phyloP scores from a whole-genome alignment of 2,329 filamentous ascomycete genomes.

The Neurospora sp. region DNA sequence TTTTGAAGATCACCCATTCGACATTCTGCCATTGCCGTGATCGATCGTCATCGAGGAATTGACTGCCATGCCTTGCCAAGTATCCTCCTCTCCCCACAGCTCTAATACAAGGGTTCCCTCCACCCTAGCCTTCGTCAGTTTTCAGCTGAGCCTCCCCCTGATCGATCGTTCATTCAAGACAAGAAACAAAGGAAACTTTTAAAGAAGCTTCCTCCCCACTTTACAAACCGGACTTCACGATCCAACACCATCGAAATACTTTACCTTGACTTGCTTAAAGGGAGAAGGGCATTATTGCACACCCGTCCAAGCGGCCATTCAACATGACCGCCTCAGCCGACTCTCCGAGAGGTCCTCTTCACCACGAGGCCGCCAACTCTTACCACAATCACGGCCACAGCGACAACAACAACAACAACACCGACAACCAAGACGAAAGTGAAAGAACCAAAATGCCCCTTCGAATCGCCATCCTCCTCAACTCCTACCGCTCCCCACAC shows the following conservation, averaged over 20 bases:
- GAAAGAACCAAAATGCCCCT: constrained; percentile 7
- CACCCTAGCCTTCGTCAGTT: not conserved
- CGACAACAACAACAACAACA: not conserved
- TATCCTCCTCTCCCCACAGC: not conserved
- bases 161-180: not conserved
- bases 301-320: not conserved
- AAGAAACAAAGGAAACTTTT: not conserved
- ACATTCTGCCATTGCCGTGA: not conserved
- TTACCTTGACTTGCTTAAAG: not conserved
- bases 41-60: not conserved
- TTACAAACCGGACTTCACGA: not conserved
- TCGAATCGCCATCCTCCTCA: constrained; percentile 28
- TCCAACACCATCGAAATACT: not conserved
- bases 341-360: not conserved
- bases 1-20: not conserved
- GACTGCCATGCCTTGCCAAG: not conserved
- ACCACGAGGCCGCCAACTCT: not conserved
- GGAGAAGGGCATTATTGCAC: not conserved
- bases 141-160: not conserved
- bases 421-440: not conserved
- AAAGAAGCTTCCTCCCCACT: not conserved
- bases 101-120: not conserved
- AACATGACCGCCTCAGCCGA: not conserved
- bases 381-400: not conserved
- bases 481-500: constrained; percentile 28